Percentiles rank a stretch among this genome's conserved stretches.
These are phyloP conservation scores for Adansonia gregorii DNA, from an alignment of 441 rosid species.

Conservation along the genomic window DNA sequence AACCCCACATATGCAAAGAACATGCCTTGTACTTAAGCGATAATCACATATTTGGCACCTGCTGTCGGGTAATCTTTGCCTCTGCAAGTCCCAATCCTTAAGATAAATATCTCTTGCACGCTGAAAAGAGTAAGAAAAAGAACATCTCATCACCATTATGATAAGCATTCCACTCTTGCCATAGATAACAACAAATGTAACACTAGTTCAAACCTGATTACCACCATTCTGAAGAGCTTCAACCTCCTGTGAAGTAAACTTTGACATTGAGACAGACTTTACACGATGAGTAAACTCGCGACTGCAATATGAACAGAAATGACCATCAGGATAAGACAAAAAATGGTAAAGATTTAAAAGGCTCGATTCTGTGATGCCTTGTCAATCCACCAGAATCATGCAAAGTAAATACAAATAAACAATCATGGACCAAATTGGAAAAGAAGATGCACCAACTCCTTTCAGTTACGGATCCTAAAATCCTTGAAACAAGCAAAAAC, in stretches of 20 bases:
- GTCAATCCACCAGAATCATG: not conserved
- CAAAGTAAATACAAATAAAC: constrained; percentile 2
- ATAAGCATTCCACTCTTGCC: constrained; percentile 27
- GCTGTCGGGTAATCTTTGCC: constrained; percentile 88
- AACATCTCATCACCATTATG: constrained; percentile 31
- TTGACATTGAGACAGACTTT: constrained; percentile 97
- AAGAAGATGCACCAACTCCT: not conserved
- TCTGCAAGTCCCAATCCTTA: constrained; percentile 84
- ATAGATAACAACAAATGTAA: constrained; percentile 15
- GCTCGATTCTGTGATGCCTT: not conserved
- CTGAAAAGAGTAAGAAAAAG: constrained; percentile 44
- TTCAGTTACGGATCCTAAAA: not conserved
- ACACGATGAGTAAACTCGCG: constrained; percentile 98
- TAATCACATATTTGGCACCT: constrained; percentile 49
- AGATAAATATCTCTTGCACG: constrained; percentile 91
- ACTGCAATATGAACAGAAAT: constrained; percentile 46
- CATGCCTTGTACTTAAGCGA: constrained; percentile 25
- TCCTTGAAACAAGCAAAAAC: not conserved
- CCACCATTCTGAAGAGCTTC: constrained; percentile 98
- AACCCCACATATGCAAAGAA: constrained; percentile 22
- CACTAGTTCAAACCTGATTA: constrained; percentile 69
- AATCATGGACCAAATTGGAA: not conserved
- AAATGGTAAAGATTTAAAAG: not conserved
- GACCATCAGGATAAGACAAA: not conserved
- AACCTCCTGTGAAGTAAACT: constrained; percentile 92